These are phyloP conservation scores for Camelina hispida DNA, from an alignment of 345 rosid species.

Conservation along the genomic window DNA sequence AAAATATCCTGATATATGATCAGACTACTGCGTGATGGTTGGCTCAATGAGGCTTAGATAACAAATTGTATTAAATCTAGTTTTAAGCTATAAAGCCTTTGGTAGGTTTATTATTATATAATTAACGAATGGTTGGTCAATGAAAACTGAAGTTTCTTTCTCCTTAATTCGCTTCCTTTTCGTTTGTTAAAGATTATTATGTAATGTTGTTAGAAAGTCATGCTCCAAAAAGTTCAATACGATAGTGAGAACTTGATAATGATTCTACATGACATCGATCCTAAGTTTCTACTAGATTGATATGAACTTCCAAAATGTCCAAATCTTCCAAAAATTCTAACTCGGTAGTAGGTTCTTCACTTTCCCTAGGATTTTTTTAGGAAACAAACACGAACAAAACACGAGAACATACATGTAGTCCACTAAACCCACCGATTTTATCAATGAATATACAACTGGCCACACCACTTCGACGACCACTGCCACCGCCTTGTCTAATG, in stretches of 20 bases:
- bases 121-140: neutral
- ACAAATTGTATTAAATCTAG: neutral
- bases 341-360: no score
- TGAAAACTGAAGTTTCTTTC: neutral
- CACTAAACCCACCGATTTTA: neutral
- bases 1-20: no score
- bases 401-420: neutral
- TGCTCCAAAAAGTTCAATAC: no score
- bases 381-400: neutral
- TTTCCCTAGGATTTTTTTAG: no score
- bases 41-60: no score
- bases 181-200: neutral
- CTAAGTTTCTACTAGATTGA: no score
- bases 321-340: no score
- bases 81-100: neutral
- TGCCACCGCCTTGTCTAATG: slow-evolving; percentile 38
- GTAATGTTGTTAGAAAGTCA: no score
- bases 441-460: neutral
- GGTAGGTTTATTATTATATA: neutral
- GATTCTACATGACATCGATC: no score
- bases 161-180: neutral
- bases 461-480: neutral
- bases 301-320: no score
- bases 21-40: no score
- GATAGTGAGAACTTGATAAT: no score